Conservation (phyloP, 306 rosid genomes). For the Cucumis cinereus region DNA sequence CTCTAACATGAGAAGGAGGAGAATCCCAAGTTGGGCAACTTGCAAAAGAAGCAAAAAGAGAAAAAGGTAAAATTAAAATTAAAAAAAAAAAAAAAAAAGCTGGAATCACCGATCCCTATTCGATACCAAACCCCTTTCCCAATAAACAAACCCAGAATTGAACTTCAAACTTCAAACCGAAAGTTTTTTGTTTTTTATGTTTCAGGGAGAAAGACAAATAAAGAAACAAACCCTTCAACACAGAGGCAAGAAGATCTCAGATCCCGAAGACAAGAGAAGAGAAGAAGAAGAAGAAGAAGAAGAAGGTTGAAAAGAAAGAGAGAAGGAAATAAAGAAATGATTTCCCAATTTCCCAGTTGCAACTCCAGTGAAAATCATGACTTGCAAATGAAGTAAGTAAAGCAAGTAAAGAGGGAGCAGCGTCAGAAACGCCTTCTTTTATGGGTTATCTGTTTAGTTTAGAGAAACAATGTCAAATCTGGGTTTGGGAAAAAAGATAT, state of each 20-base stretch:
- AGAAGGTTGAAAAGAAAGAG: conserved; percentile 12
- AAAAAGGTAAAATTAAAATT: conserved; percentile 9
- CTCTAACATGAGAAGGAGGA: conserved; percentile 10
- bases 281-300: neutral
- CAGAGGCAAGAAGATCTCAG: neutral
- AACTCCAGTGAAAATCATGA: conserved; percentile 4
- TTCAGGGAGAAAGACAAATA: conserved; percentile 13
- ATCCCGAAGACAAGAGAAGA: neutral
- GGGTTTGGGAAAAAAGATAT: neutral
- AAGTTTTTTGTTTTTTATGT: conserved; percentile 10
- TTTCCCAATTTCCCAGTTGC: neutral
- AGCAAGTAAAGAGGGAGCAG: neutral
- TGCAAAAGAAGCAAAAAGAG: conserved; percentile 23
- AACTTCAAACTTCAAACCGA: conserved; percentile 21
- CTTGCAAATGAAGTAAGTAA: conserved; percentile 14
- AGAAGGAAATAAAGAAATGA: neutral
- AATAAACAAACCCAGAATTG: conserved; percentile 18
- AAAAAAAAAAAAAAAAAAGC: neutral
- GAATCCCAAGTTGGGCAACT: conserved; percentile 20
- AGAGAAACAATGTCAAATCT: conserved; percentile 11
- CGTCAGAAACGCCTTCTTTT: conserved; percentile 12
- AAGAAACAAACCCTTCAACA: neutral
- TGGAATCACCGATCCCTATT: conserved; percentile 29
- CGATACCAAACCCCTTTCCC: conserved; percentile 36
- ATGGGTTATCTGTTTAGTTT: neutral